Evolutionary conservation across 2,329 filamentous ascomycete species (phyloP).

Genomic region (Cryoendolithus antarcticus): DNA sequence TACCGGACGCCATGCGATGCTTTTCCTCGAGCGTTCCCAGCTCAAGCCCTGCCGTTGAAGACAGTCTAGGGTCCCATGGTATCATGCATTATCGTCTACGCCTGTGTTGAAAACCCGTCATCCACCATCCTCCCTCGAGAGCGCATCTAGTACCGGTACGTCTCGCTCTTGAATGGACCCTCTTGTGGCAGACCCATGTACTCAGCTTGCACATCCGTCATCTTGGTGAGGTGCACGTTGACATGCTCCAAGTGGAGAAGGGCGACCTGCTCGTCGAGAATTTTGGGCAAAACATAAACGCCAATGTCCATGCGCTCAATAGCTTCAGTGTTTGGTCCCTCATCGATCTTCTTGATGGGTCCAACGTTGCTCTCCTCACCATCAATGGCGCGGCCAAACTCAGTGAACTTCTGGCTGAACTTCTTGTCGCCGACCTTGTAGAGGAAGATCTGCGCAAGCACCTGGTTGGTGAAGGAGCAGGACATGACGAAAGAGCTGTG

Average conservation of each 20-base stretch:
- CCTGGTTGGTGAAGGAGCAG: constrained; percentile 99
- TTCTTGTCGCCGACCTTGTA: constrained; percentile 83
- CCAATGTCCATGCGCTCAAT: constrained; percentile 73
- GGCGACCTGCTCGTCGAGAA: constrained; percentile 97
- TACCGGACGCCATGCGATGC: constrained; percentile 7
- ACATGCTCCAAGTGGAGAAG: constrained; percentile 84
- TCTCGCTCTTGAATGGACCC: constrained; percentile 94
- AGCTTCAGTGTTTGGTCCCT: constrained; percentile 41
- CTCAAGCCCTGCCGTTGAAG: constrained; percentile 47
- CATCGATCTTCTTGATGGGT: constrained; percentile 18
- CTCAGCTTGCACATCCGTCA: constrained; percentile 78
- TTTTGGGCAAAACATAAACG: constrained; percentile 97
- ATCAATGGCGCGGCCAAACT: constrained; percentile 55
- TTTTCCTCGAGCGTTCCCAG: constrained; percentile 3
- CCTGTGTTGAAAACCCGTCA: constrained; percentile 22
- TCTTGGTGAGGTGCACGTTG: constrained; percentile 84
- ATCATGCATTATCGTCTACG: constrained; percentile 42
- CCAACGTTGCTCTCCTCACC: constrained; percentile 15
- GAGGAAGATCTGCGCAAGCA: constrained; percentile 96
- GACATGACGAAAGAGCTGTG: constrained; percentile 99
- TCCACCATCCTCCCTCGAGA: constrained; percentile 3
- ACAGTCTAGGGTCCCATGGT: constrained; percentile 41
- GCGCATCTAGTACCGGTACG: constrained; percentile 60
- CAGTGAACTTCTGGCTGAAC: constrained; percentile 87
- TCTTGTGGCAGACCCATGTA: constrained; percentile 78